Evolutionary conservation across 768 basidiomycete species (phyloP).

Genomic region (Mycena vitilis): DNA sequence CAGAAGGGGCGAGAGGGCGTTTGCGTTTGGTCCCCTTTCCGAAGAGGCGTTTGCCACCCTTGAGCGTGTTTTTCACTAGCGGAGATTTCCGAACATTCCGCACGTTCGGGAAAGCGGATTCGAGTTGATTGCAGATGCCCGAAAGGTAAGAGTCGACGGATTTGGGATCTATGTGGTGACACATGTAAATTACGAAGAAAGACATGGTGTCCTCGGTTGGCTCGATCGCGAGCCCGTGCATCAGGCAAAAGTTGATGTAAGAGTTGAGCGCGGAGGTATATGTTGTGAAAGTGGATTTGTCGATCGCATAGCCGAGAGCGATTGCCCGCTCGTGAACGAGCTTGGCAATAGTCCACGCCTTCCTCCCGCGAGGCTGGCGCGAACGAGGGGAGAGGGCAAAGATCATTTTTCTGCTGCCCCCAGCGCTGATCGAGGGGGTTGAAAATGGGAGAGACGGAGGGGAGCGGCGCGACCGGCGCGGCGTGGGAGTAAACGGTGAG

Average conservation of each 20-base stretch:
- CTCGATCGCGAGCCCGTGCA: constrained; percentile 43
- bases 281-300: constrained; percentile 29
- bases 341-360: constrained; percentile 47
- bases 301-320: constrained; percentile 41
- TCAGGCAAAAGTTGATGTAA: constrained; percentile 43
- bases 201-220: constrained; percentile 50
- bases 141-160: constrained; percentile 53
- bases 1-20: constrained; percentile 38
- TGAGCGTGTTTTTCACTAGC: constrained; percentile 44
- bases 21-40: constrained; percentile 42
- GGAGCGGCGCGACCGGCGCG: too few species aligned
- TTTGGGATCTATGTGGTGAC: constrained; percentile 47
- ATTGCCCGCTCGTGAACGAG: constrained; percentile 43
- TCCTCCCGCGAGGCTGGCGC: constrained; percentile 45
- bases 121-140: constrained; percentile 52
- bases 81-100: constrained; percentile 34
- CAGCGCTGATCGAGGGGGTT: constrained; percentile 8
- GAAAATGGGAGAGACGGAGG: not conserved
- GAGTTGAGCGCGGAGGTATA: constrained; percentile 50
- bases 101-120: constrained; percentile 48
- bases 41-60: constrained; percentile 43
- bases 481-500: constrained; percentile 4
- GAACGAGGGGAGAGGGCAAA: constrained; percentile 24
- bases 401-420: constrained; percentile 11
- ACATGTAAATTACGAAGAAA: constrained; percentile 52